Base-by-base conservation (phyloP, 2,329 filamentous ascomycete genomes). In the Sarocladiaceae sp. region DNA sequence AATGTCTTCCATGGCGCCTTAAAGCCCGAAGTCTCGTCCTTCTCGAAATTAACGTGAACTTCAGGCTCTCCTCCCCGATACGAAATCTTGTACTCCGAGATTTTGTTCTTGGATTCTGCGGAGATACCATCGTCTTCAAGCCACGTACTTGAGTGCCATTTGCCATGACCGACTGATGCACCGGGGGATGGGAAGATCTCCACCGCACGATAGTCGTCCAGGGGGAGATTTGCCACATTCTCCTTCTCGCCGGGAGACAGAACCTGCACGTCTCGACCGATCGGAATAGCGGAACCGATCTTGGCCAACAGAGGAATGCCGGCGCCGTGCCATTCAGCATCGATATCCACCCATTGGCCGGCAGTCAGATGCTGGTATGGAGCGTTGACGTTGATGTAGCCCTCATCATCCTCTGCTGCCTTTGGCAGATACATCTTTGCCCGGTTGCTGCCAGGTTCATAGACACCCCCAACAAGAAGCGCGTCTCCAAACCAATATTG, bases 401-500 rank as follows among this genome's bases (percentile, higher is more conserved):
- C 78, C 5, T 70, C 67, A 20, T 79, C 74, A 0, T 64, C 64
- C 1, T 56, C 61, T 1, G 79, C 82, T 78, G 61, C 52, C 41
- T 49, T 60, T 2, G 83, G 83, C 0, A 86, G 70, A 51, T 88
- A 88, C 7, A 88, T 63, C 10, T 64, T 70, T 0, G 74, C 77
- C 10, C 63, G 68, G 18, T 60, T 68, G 2, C 68, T 66, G 3
- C 76, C 79, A 0, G 80, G 65, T 52, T 82, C 73, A 53, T 83
- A 87, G 0, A 87, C 80, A 4, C 83, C 82, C 2, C 80, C 80
- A 6, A 88, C 65, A 1, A 88, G 67, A 7, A 87, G 62, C 0
- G 73, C 68, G 45, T 84, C 79, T 10, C 83, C 83, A 19, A 87
- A 74, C 82, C 82, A 88, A 64, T 82, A 88, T 56, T 88, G 83